These are phyloP conservation scores for Aphanomyces stellatus DNA, from an alignment of 352 stramenopile genomes.

Conservation along the genomic window DNA sequence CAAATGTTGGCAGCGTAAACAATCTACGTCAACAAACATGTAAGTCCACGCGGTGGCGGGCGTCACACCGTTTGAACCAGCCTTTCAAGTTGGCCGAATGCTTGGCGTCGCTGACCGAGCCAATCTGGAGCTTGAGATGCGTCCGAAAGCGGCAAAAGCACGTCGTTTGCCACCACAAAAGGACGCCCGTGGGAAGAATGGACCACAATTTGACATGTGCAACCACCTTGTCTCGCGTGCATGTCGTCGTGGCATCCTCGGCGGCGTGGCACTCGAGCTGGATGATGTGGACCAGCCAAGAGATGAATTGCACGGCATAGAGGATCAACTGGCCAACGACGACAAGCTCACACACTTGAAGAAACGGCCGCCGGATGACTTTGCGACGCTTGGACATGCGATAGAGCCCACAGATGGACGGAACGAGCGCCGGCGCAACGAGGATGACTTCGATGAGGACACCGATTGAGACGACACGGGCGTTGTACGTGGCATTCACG, in stretches of 20 bases:
- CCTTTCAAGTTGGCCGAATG: constrained; percentile 51
- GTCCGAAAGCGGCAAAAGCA: constrained; percentile 65
- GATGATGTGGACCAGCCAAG: constrained; percentile 23
- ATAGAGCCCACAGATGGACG: constrained; percentile 43
- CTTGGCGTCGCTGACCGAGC: constrained; percentile 47
- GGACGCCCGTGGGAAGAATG: constrained; percentile 39
- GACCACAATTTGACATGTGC: constrained; percentile 52
- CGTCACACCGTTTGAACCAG: constrained; percentile 27
- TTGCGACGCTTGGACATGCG: constrained; percentile 33
- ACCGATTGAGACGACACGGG: constrained; percentile 31
- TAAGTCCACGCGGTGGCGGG: too few relatives aligned
- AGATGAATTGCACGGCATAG: constrained; percentile 31
- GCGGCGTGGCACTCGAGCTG: too few relatives aligned
- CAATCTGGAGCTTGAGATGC: constrained; percentile 65
- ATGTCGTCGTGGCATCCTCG: constrained; percentile 22
- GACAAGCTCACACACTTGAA: constrained; percentile 61
- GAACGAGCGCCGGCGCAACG: constrained; percentile 47
- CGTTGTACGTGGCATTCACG: neutral
- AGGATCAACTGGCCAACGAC: constrained; percentile 49
- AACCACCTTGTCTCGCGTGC: constrained; percentile 24
- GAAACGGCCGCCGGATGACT: constrained; percentile 53
- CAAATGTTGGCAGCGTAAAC: constrained; percentile 28
- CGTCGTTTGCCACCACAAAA: constrained; percentile 53
- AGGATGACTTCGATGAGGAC: constrained; percentile 39
- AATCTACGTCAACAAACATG: constrained; percentile 21